These are phyloP conservation scores for Fennellomyces sp. DNA, from an alignment of 371 early-diverging fungal species.

Conservation along the genomic window DNA sequence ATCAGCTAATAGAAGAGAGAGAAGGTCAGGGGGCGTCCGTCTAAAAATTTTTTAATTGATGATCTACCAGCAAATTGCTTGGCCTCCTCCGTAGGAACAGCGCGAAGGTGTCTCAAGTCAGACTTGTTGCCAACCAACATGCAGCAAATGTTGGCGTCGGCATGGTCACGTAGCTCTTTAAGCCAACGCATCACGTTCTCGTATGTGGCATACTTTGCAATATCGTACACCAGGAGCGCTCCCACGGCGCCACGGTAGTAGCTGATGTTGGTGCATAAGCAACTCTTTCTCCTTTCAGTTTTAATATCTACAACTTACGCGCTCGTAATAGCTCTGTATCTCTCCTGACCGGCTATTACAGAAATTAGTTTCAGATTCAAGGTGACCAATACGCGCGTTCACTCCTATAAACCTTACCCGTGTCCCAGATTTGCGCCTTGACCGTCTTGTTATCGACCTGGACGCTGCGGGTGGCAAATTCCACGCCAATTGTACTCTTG, in stretches of 20 bases:
- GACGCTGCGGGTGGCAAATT: constrained; percentile 98
- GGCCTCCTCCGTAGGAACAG: constrained; percentile 97
- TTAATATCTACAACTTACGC: constrained; percentile 64
- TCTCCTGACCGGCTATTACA: constrained; percentile 83
- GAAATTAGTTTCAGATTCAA: background rate
- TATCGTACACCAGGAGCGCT: constrained; percentile 99
- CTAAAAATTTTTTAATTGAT: too few relatives aligned
- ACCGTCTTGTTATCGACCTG: constrained; percentile 96
- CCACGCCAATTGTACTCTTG: constrained; percentile 99
- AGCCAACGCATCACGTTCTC: constrained; percentile 98
- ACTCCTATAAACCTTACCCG: constrained; percentile 54
- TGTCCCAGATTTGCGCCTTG: constrained; percentile 99
- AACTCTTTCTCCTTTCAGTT: background rate
- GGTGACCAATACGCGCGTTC: background rate
- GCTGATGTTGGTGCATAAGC: constrained; percentile 35
- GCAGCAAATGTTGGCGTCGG: constrained; percentile 96
- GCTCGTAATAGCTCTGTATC: constrained; percentile 88
- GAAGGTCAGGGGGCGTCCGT: background rate
- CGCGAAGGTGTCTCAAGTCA: constrained; percentile 95
- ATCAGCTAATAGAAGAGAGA: constrained; percentile 59
- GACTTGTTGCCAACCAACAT: constrained; percentile 99
- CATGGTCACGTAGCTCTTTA: constrained; percentile 97
- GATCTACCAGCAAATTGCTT: constrained; percentile 94
- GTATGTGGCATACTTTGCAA: constrained; percentile 94
- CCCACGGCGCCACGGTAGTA: constrained; percentile 99